A percentile compares a stretch with the other conserved stretches of the same genome.
Conservation (phyloP, 805 yeast genomes). For the Monosporozyma servazzii region DNA sequence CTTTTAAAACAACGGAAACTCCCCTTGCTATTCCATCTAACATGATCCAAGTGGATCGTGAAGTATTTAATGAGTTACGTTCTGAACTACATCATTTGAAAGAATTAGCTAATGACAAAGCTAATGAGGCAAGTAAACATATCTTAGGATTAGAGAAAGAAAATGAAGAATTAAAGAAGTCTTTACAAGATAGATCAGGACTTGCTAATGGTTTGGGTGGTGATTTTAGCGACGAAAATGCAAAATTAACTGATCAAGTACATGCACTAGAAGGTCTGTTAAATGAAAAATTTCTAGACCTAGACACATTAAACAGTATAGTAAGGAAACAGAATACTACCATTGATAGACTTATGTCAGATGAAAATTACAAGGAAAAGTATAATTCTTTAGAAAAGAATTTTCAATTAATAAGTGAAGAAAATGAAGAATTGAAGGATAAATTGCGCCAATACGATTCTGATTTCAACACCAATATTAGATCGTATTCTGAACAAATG, state of each 20-base stretch:
- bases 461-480: conserved; percentile 26
- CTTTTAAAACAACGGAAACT: not conserved
- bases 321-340: conserved; percentile 44
- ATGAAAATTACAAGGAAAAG: conserved; percentile 38
- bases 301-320: conserved; percentile 44
- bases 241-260: conserved; percentile 33
- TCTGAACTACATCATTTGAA: conserved; percentile 33
- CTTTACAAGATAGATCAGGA: not conserved
- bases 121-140: conserved; percentile 47
- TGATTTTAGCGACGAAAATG: conserved; percentile 38
- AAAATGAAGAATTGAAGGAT: conserved; percentile 35
- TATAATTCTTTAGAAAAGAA: conserved; percentile 40
- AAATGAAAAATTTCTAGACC: conserved; percentile 42
- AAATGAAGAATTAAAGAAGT: conserved; percentile 17
- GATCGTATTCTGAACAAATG: conserved; percentile 22
- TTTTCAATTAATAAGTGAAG: conserved; percentile 36
- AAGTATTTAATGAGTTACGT: conserved; percentile 27
- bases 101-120: conserved; percentile 40
- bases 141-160: conserved; percentile 41
- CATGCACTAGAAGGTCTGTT: conserved; percentile 44
- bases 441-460: conserved; percentile 28
- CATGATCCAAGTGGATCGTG: conserved; percentile 11
- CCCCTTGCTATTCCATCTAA: not conserved
- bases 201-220: conserved; percentile 4
- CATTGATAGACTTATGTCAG: conserved; percentile 37